phyloP scores from a whole-genome alignment of 2,329 filamentous ascomycete species.

The Aspergillus chevalieri region DNA sequence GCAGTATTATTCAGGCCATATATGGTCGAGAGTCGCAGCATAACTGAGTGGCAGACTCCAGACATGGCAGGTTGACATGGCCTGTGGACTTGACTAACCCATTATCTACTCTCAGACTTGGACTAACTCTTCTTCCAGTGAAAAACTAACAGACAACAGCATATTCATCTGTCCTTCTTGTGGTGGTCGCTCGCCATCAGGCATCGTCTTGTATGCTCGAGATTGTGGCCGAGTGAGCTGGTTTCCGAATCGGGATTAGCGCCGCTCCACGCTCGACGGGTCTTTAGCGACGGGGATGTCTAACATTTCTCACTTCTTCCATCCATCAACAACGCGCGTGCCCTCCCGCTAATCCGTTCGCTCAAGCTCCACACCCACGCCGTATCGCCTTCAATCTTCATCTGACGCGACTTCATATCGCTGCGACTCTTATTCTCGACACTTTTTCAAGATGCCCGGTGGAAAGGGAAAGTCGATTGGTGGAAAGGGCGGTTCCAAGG shows the following conservation, averaged over 20 bases:
- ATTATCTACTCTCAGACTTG: conserved; percentile 2
- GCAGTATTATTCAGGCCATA: background rate
- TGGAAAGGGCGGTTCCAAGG: conserved; percentile 85
- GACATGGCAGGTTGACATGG: background rate
- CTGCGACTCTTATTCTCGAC: conserved; percentile 21
- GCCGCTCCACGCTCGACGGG: conserved; percentile 19
- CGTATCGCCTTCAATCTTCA: conserved; percentile 13
- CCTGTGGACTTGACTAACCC: background rate
- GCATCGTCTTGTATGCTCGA: conserved; percentile 4
- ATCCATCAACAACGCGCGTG: conserved; percentile 40
- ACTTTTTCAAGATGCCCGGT: conserved; percentile 58
- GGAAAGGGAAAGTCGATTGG: conserved; percentile 92
- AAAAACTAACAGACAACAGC: background rate
- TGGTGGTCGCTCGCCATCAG: background rate
- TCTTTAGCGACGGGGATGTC: conserved; percentile 34
- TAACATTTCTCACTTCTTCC: conserved; percentile 36
- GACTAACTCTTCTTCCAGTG: background rate
- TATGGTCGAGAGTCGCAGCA: background rate
- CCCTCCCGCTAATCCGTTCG: conserved; percentile 21
- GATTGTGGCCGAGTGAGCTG: conserved; percentile 11
- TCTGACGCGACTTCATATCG: conserved; percentile 22
- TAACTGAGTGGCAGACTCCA: background rate
- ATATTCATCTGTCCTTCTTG: background rate
- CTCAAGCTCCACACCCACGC: conserved; percentile 22
- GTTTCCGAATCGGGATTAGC: conserved; percentile 33